These are phyloP conservation scores for Mycotypha africana DNA, from an alignment of 371 early-diverging fungal genomes.

Conservation along the genomic window DNA sequence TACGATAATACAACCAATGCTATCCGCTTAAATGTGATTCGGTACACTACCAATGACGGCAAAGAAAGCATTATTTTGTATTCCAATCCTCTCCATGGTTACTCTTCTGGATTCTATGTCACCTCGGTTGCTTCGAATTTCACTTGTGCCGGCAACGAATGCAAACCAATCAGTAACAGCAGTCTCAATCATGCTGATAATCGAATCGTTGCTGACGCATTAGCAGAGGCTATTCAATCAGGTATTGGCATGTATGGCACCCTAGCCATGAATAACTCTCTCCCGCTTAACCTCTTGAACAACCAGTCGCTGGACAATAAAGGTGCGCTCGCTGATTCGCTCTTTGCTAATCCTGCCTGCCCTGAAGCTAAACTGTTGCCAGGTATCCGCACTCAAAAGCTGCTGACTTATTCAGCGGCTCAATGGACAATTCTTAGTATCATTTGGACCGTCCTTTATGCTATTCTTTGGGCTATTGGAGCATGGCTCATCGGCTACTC, in stretches of 20 bases:
- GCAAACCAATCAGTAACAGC: neutral
- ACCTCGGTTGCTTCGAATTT: neutral
- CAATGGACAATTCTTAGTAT: conserved; percentile 3
- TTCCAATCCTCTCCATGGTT: neutral
- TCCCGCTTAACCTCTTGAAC: neutral
- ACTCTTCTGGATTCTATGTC: neutral
- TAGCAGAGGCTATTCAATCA: neutral
- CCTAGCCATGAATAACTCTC: neutral
- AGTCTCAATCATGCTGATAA: neutral
- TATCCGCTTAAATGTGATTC: neutral
- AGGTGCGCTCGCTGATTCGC: conserved; percentile 1
- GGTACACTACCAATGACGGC: neutral
- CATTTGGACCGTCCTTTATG: conserved; percentile 4
- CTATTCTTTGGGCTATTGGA: conserved; percentile 9
- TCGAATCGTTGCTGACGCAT: neutral
- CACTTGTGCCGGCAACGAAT: neutral
- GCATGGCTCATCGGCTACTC: conserved; percentile 13
- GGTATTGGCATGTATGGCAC: neutral
- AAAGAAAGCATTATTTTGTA: neutral
- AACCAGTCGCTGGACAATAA: neutral
- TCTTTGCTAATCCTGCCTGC: conserved; percentile 9
- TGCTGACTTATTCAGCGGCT: conserved; percentile 7
- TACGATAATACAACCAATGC: neutral
- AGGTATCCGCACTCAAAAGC: neutral
- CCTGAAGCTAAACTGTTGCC: neutral